A percentile compares a stretch with the other conserved stretches of the same genome.
phyloP scores from a whole-genome alignment of 75 land plant genomes.

The Pseudotsuga menziesii region DNA sequence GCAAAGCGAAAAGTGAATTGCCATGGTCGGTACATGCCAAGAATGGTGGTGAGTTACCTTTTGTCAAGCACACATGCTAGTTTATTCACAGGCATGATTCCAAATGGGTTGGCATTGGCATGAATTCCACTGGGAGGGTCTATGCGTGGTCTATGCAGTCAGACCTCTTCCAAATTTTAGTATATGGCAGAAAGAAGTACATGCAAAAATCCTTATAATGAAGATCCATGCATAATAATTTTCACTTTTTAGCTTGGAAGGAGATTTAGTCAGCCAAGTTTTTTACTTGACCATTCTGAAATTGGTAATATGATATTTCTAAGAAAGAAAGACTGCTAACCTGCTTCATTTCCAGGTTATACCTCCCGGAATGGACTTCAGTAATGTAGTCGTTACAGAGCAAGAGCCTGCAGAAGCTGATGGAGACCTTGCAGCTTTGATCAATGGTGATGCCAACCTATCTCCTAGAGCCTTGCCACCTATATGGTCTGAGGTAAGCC shows the following conservation, averaged over 20 bases:
- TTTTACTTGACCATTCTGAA: not conserved
- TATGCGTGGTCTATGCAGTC: not conserved
- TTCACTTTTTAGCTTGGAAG: not conserved
- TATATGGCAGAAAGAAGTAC: not conserved
- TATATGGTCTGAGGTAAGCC: conserved; percentile 80
- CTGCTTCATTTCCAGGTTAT: conserved; percentile 46
- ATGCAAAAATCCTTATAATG: not conserved
- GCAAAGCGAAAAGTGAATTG: conserved; percentile 62
- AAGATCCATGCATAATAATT: not conserved
- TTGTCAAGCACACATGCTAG: not conserved
- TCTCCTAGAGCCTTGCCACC: conserved; percentile 75
- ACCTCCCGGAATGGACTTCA: conserved; percentile 92
- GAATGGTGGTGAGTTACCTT: conserved; percentile 70
- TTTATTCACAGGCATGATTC: not conserved
- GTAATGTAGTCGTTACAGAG: conserved; percentile 71
- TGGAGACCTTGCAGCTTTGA: conserved; percentile 43
- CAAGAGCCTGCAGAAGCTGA: conserved; percentile 24
- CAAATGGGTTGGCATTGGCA: not conserved
- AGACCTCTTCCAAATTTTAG: too few relatives aligned
- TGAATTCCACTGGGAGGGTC: not conserved
- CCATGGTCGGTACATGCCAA: conserved; percentile 83
- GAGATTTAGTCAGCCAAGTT: not conserved
- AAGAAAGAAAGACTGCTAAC: not conserved
- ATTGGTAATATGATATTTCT: not conserved
- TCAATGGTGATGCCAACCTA: conserved; percentile 30